Percentiles rank a stretch among this genome's conserved stretches.
These are phyloP conservation scores for Fraxinus platypoda DNA, from an alignment of 305 asterid species.

Conservation along the genomic window DNA sequence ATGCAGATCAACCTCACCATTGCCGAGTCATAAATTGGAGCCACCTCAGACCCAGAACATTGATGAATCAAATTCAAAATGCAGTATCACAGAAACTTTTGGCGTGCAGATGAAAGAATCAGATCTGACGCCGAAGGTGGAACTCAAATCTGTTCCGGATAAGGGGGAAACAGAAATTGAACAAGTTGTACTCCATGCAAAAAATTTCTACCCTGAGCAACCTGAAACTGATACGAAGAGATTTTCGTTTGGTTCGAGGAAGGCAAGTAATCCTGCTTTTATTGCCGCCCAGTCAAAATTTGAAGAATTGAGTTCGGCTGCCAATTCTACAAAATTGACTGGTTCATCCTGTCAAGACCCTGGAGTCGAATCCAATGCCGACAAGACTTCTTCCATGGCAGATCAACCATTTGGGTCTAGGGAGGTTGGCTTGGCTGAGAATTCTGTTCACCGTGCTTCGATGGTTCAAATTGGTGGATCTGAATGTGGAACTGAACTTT, in stretches of 20 bases:
- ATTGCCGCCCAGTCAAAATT: slow-evolving; percentile 87
- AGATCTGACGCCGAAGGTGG: slow-evolving; percentile 31
- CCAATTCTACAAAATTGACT: slow-evolving; percentile 39
- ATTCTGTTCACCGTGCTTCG: slow-evolving; percentile 36
- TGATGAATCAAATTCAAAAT: slow-evolving; percentile 31
- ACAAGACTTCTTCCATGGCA: slow-evolving; percentile 36
- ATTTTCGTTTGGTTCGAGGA: slow-evolving; percentile 42
- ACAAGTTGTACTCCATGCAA: slow-evolving; percentile 28
- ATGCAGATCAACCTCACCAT: slow-evolving; percentile 28
- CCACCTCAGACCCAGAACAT: slow-evolving; percentile 30
- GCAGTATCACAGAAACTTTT: slow-evolving; percentile 32
- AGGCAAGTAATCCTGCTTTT: slow-evolving; percentile 78
- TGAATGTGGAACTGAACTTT: slow-evolving; percentile 90
- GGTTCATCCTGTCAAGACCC: slow-evolving; percentile 40
- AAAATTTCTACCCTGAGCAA: slow-evolving; percentile 30
- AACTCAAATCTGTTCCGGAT: slow-evolving; percentile 30
- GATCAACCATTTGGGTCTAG: slow-evolving; percentile 38
- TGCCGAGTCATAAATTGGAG: slow-evolving; percentile 21
- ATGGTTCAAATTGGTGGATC: slow-evolving; percentile 59
- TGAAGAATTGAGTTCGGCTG: slow-evolving; percentile 58
- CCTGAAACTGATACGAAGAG: slow-evolving; percentile 50
- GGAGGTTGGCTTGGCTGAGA: slow-evolving; percentile 45
- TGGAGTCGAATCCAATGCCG: slow-evolving; percentile 41
- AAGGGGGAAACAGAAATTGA: slow-evolving; percentile 35
- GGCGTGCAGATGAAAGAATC: slow-evolving; percentile 33